phyloP scores from a whole-genome alignment of 805 yeast species.

The Yarrowia phangngaensis region DNA sequence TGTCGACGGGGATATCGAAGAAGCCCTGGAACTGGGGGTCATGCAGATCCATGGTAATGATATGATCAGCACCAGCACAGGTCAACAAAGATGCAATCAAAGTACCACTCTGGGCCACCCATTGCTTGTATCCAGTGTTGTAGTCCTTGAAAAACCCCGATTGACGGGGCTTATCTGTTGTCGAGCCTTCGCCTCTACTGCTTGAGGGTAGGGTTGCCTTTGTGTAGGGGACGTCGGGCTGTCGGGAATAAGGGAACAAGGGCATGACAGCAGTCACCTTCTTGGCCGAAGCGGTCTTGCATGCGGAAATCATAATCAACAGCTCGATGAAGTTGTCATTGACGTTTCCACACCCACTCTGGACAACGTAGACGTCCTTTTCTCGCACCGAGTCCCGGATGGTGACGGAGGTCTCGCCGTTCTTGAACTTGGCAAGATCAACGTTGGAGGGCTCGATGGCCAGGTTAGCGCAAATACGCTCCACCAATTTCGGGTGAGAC shows the following conservation, averaged over 20 bases:
- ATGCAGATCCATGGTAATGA: conserved; percentile 96
- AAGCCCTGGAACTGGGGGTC: conserved; percentile 98
- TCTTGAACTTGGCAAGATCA: conserved; percentile 60
- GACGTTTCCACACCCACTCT: conserved; percentile 81
- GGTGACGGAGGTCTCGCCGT: conserved; percentile 91
- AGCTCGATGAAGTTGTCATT: conserved; percentile 83
- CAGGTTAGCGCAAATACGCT: conserved; percentile 68
- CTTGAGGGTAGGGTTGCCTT: conserved; percentile 68
- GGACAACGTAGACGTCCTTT: conserved; percentile 89
- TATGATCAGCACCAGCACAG: conserved; percentile 93
- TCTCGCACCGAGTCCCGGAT: conserved; percentile 88
- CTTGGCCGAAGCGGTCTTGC: conserved; percentile 85
- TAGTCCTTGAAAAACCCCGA: conserved; percentile 24
- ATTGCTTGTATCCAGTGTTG: conserved; percentile 75
- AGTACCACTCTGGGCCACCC: conserved; percentile 96
- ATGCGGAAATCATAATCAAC: conserved; percentile 80
- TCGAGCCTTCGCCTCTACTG: conserved; percentile 37
- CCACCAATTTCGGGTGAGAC: conserved; percentile 77
- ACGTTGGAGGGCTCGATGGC: conserved; percentile 65
- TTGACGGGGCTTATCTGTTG: conserved; percentile 48
- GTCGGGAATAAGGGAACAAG: conserved; percentile 90
- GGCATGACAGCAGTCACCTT: conserved; percentile 91
- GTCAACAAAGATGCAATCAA: conserved; percentile 81
- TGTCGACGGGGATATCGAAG: conserved; percentile 94
- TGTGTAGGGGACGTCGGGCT: conserved; percentile 87